These are phyloP conservation scores for Talaromyces verruculosus DNA, from an alignment of 2,329 filamentous ascomycete species.

Conservation along the genomic window DNA sequence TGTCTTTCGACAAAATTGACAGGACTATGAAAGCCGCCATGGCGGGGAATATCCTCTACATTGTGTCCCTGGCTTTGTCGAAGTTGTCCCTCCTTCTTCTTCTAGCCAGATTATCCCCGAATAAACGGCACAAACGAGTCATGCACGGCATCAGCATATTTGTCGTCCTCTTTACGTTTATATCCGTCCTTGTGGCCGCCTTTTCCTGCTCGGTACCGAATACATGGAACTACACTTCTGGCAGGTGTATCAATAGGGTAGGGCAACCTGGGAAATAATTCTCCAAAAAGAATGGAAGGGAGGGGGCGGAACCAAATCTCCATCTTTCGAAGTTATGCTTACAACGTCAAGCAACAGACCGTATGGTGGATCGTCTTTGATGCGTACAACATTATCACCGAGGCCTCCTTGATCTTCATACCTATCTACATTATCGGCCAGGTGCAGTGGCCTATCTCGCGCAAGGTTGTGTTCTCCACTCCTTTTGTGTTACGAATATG, in stretches of 20 bases:
- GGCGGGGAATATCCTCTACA: slow-evolving; percentile 5
- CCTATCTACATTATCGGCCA: slow-evolving; percentile 11
- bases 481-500: slow-evolving; percentile 11
- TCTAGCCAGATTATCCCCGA: slow-evolving; percentile 8
- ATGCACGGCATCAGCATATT: slow-evolving; percentile 5
- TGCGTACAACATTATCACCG: slow-evolving; percentile 7
- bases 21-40: neutral
- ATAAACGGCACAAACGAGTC: slow-evolving; percentile 6
- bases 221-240: slow-evolving; percentile 6
- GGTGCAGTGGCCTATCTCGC: slow-evolving; percentile 11
- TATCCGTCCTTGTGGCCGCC: slow-evolving; percentile 1
- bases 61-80: slow-evolving; percentile 8
- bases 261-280: neutral
- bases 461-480: slow-evolving; percentile 9
- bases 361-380: slow-evolving; percentile 10
- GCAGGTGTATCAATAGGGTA: slow-evolving; percentile 4
- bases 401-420: slow-evolving; percentile 6
- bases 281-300: neutral
- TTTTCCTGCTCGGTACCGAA: slow-evolving; percentile 14
- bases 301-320: neutral
- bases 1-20: neutral
- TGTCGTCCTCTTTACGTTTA: neutral
- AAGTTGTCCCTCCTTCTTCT: slow-evolving; percentile 8
- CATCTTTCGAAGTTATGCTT: neutral
- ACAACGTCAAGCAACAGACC: neutral